Conservation (phyloP, 1,284 basidiomycete species). For the Ganoderma leucocontextum region DNA sequence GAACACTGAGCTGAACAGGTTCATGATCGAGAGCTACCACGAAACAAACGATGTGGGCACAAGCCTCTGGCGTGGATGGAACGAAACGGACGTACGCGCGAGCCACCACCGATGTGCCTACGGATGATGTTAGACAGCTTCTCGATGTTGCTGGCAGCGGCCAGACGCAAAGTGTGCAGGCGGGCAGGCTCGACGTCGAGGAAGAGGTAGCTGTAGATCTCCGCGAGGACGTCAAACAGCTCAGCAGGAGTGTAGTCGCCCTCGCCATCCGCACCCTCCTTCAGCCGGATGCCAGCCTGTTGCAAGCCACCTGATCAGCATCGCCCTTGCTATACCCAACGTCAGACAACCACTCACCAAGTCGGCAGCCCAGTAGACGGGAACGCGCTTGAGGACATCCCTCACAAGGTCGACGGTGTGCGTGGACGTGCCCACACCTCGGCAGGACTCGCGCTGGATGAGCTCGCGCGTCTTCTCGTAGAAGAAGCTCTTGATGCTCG, state of each 20-base stretch:
- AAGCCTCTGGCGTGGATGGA: slow-evolving; percentile 36
- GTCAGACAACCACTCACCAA: slow-evolving; percentile 55
- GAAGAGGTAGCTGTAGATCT: slow-evolving; percentile 82
- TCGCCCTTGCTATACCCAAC: not conserved
- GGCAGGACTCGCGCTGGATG: slow-evolving; percentile 60
- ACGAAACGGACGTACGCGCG: slow-evolving; percentile 34
- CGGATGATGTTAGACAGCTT: slow-evolving; percentile 68
- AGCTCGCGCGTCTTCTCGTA: slow-evolving; percentile 64
- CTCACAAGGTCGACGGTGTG: slow-evolving; percentile 72
- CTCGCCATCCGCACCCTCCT: slow-evolving; percentile 56
- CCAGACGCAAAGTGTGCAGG: slow-evolving; percentile 60
- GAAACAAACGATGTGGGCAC: slow-evolving; percentile 29
- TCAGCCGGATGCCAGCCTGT: slow-evolving; percentile 79
- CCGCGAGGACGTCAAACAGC: slow-evolving; percentile 68
- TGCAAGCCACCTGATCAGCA: not conserved
- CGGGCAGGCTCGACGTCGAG: slow-evolving; percentile 70
- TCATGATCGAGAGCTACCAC: slow-evolving; percentile 56
- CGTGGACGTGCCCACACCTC: slow-evolving; percentile 57
- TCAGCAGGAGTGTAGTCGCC: slow-evolving; percentile 70
- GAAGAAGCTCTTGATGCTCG: slow-evolving; percentile 68
- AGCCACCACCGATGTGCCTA: slow-evolving; percentile 33
- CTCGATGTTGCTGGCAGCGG: slow-evolving; percentile 58
- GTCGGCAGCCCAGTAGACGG: slow-evolving; percentile 74
- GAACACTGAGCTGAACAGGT: slow-evolving; percentile 55
- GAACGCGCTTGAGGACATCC: slow-evolving; percentile 72